These are phyloP conservation scores for Pythium grandisporangium DNA, from an alignment of 352 stramenopile species.

Conservation along the genomic window DNA sequence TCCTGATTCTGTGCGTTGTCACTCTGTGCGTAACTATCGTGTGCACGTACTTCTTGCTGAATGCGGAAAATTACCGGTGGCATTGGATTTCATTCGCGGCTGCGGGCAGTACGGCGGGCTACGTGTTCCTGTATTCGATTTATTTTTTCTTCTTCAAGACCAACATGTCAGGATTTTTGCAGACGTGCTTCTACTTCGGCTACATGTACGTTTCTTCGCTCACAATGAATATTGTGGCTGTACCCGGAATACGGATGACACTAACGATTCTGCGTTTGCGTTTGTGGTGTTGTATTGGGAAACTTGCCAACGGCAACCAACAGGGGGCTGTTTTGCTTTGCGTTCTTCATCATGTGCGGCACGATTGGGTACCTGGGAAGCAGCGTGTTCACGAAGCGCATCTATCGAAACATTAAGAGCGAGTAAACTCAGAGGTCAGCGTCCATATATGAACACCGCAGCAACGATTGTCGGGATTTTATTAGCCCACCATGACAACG, in stretches of 20 bases:
- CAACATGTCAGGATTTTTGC: conserved; percentile 98
- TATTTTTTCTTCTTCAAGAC: conserved; percentile 99
- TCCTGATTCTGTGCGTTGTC: conserved; percentile 96
- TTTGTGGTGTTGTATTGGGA: conserved; percentile 4
- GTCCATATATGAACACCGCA: too few relatives aligned
- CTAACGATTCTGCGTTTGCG: not conserved
- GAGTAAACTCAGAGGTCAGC: conserved; percentile 78
- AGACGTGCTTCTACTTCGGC: conserved; percentile 98
- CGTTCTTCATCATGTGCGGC: conserved; percentile 91
- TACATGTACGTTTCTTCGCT: conserved; percentile 86
- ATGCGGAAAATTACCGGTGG: conserved; percentile 99
- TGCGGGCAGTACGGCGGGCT: conserved; percentile 90
- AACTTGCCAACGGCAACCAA: too few relatives aligned
- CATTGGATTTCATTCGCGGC: conserved; percentile 97
- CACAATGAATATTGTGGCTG: too few relatives aligned
- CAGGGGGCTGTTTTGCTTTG: conserved; percentile 87
- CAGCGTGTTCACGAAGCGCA: conserved; percentile 91
- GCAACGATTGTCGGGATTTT: too few relatives aligned
- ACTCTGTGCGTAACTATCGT: conserved; percentile 98
- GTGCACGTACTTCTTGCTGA: conserved; percentile 98
- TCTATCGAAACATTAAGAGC: conserved; percentile 95
- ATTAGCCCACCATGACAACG: too few relatives aligned
- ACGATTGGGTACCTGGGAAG: conserved; percentile 88
- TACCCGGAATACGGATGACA: too few relatives aligned
- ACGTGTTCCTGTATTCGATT: conserved; percentile 98